Evolutionary conservation across 2,329 filamentous ascomycete genomes (phyloP), one percentile per base, ranked within the genome.

Genomic region (Fusarium robinianum): DNA sequence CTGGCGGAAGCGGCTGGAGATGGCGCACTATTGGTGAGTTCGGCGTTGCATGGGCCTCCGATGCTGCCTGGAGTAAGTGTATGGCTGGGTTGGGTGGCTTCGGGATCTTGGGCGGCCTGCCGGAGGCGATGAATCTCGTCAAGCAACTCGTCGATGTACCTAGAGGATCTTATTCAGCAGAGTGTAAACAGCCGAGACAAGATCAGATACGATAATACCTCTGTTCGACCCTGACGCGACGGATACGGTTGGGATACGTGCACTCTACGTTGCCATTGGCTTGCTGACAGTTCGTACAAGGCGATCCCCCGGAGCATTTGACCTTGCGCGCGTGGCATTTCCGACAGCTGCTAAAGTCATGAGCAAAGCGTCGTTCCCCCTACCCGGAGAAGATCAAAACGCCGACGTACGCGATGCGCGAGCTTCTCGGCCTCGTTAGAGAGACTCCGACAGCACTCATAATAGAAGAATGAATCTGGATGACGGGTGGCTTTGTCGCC

Each of bases 271-370:
- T 49, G 21, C 54, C 53, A 15, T 52, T 50, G 9, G 56, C 52
- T 18, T 58, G 55, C 4, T 35, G 34, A 17, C 62, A 64, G 18
- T 58, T 62, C 3, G 43, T 43, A 34, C 62, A 64, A 6, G 62
- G 62, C 11, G 53, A 46, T 1, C 53, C 61, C 1, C 61, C 61
- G 2, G 59, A 59, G 21, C 62, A 64, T 14, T 58, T 62, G 11
- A 64, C 58, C 22, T 63, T 63, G 3, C 61, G 51, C 7, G 60
- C 41, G 22, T 49, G 66, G 34, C 43, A 71, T 42, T 25, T 61
- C 14, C 49, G 62, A 37, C 38, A 71, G n/a, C 26, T 62, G 11
- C 7, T n/a, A 8, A 8, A 24, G 23, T 5, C n/a, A 24, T 5
- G 4, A n/a, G 23, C 9, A 24, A 7, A 9, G 8, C 11, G 18